phyloP scores from a whole-genome alignment of 345 rosid genomes.

The Sapria himalayana region DNA sequence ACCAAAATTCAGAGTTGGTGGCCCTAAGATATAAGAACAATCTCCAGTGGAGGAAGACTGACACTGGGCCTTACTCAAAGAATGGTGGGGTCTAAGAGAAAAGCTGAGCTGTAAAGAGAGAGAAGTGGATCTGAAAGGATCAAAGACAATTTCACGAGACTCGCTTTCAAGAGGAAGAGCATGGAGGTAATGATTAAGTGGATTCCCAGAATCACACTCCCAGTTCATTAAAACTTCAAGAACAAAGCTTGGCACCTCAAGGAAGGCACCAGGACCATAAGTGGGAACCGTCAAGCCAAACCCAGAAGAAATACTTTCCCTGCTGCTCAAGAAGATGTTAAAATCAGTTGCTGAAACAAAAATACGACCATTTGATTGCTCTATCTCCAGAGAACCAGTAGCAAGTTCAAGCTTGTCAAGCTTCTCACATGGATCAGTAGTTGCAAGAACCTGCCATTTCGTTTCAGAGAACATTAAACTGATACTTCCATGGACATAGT shows the following conservation, averaged over 20 bases:
- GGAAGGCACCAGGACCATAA: constrained; percentile 31
- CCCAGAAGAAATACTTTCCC: constrained; percentile 56
- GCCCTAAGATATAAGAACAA: constrained; percentile 15
- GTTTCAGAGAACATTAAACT: constrained; percentile 48
- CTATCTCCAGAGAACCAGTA: constrained; percentile 57
- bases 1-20: constrained; percentile 60
- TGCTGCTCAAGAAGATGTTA: constrained; percentile 61
- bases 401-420: constrained; percentile 65
- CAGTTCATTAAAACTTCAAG: constrained; percentile 85
- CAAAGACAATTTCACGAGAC: constrained; percentile 62
- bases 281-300: constrained; percentile 43
- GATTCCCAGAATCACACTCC: constrained; percentile 80
- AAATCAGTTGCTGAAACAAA: constrained; percentile 58
- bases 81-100: constrained; percentile 41
- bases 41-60: constrained; percentile 22
- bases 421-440: constrained; percentile 90
- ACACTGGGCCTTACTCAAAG: constrained; percentile 14
- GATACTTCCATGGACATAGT: constrained; percentile 74
- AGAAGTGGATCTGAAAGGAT: constrained; percentile 91
- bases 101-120: constrained; percentile 84
- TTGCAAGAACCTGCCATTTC: constrained; percentile 58
- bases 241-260: constrained; percentile 54
- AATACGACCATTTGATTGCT: constrained; percentile 85
- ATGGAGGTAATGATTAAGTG: constrained; percentile 76
- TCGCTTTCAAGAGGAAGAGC: constrained; percentile 76